Evolutionary conservation across 2,329 filamentous ascomycete genomes (phyloP).

Genomic region (Apiospora marii): DNA sequence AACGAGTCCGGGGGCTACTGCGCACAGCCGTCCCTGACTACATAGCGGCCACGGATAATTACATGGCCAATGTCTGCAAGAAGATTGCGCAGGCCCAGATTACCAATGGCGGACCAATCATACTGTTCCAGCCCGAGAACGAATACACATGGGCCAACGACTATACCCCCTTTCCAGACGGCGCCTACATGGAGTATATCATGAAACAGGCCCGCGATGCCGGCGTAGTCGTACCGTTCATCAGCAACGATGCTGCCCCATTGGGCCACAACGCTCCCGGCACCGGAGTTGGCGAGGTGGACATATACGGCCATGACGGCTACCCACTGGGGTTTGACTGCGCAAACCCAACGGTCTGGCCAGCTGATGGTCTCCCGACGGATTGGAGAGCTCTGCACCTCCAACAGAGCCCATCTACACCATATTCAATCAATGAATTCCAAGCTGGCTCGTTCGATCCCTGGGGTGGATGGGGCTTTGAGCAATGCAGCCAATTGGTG

Average conservation of each 20-base stretch:
- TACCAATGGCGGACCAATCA: constrained; percentile 82
- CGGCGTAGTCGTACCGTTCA: constrained; percentile 76
- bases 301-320: constrained; percentile 48
- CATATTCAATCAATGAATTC: constrained; percentile 62
- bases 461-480: constrained; percentile 76
- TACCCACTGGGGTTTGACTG: constrained; percentile 57
- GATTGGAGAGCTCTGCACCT: constrained; percentile 62
- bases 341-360: constrained; percentile 62
- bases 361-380: constrained; percentile 61
- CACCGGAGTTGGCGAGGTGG: constrained; percentile 56
- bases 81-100: constrained; percentile 80
- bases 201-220: constrained; percentile 72
- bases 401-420: constrained; percentile 69
- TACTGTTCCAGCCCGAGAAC: constrained; percentile 83
- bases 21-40: constrained; percentile 70
- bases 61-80: constrained; percentile 66
- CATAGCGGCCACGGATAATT: constrained; percentile 68
- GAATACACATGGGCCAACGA: constrained; percentile 69
- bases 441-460: constrained; percentile 77
- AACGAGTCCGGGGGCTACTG: constrained; percentile 69
- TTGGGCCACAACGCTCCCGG: constrained; percentile 70
- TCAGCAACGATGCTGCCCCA: constrained; percentile 75
- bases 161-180: constrained; percentile 66
- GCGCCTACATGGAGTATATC: constrained; percentile 74
- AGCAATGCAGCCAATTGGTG: constrained; percentile 69